Evolutionary conservation across 164 flowering plant species (phyloP), one percentile per base, ranked within the genome.

Genomic region (Stephania cephalantha): DNA sequence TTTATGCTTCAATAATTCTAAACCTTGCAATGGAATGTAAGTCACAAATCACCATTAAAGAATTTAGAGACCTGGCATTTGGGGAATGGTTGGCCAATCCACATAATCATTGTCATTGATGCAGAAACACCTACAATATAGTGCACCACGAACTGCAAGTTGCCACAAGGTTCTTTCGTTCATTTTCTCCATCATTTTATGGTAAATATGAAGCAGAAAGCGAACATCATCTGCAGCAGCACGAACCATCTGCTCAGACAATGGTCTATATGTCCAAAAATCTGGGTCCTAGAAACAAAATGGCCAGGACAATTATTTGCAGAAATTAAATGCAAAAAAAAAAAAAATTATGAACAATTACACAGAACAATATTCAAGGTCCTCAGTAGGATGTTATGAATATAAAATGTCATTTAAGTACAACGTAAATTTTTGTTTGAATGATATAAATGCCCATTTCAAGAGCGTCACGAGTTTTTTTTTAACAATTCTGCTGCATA

Each of bases 211-310:
- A 18, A 87, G 91, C 75, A 95, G 97, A 89, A 93, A 95, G 44
- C 98, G 97, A 50, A 95, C 99, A 86, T 95, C 99, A 87, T 93
- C 98, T 46, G 93, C 90, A 77, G 99, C 97, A 68, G 98, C 94
- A 71, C 94, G 92, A 80, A 91, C 78, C 99, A 95, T 95, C 76
- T 84, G 82, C 72, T 91, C 96, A 74, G 94, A 85, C 71, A 95
- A 80, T 73, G 98, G 99, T 75, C 99, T 86, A 81, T 90, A 86
- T 30, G 82, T 90, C 99, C 99, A 95, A 82, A 89, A 93, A 13
- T 81, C 80, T 44, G 97, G 94, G 76, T 93, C 98, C 99, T 95
- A 88, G 17, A 78, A 82, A 74, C 58, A 75, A 81, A 50, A n/a
- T 44, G 20, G 46, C 25, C 7, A 55, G 35, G 58, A 15, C 68